phyloP scores from a whole-genome alignment of 345 rosid genomes.

The Euclidium syriacum region DNA sequence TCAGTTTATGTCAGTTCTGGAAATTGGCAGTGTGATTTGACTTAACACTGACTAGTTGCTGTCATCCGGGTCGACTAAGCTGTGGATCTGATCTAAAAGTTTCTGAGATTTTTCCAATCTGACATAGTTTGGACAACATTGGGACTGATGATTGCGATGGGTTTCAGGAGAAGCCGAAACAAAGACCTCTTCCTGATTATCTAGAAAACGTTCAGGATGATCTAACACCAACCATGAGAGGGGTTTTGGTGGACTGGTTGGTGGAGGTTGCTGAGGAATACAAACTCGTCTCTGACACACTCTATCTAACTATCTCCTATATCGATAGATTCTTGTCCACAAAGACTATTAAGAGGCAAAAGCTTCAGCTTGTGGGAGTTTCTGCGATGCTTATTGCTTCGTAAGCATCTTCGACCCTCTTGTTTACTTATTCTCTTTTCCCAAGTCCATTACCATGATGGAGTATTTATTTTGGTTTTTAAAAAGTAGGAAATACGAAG shows the following conservation, averaged over 20 bases:
- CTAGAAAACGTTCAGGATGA: slow-evolving; percentile 50
- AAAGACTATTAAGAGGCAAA: slow-evolving; percentile 37
- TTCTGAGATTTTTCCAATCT: too few species aligned
- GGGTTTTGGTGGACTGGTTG: slow-evolving; percentile 55
- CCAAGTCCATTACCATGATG: background rate
- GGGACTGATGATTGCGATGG: too few species aligned
- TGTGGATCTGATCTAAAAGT: too few species aligned
- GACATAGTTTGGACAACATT: too few species aligned
- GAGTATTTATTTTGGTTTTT: background rate
- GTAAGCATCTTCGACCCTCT: slow-evolving; percentile 32
- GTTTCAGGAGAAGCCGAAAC: slow-evolving; percentile 41
- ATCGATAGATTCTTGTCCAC: slow-evolving; percentile 45
- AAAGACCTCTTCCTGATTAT: slow-evolving; percentile 49
- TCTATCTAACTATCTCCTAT: slow-evolving; percentile 39
- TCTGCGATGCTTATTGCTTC: slow-evolving; percentile 65
- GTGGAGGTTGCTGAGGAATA: slow-evolving; percentile 56
- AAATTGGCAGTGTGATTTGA: too few species aligned
- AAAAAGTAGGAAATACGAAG: slow-evolving; percentile 48
- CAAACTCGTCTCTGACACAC: slow-evolving; percentile 46
- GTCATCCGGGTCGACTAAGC: too few species aligned
- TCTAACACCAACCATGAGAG: slow-evolving; percentile 48
- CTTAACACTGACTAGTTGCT: too few species aligned
- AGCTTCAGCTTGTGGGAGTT: slow-evolving; percentile 54
- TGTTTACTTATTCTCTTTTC: too few species aligned
- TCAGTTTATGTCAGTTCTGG: too few species aligned